Percentiles rank a stretch among this genome's conserved stretches.
phyloP scores from a whole-genome alignment of 2,329 filamentous ascomycete genomes.

The Scleromitrula shiraiana region DNA sequence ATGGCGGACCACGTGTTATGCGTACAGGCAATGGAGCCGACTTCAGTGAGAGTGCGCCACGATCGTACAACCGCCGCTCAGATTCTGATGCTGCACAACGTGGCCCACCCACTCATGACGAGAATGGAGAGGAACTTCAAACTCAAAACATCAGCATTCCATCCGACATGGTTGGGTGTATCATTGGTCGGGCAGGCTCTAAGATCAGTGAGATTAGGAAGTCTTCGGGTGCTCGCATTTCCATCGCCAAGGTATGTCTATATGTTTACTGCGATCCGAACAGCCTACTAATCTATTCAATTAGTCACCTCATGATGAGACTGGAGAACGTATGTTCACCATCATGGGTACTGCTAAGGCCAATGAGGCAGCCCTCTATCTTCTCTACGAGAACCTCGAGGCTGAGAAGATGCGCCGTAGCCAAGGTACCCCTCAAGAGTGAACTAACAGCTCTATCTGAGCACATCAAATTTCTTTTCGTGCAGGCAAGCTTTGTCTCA shows the following conservation, averaged over 20 bases:
- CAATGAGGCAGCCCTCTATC: slow-evolving; percentile 92
- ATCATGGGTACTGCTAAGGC: slow-evolving; percentile 92
- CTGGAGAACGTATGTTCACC: slow-evolving; percentile 98
- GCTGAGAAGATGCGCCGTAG: slow-evolving; percentile 98
- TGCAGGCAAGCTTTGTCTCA: slow-evolving; percentile 39
- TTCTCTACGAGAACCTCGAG: slow-evolving; percentile 97
- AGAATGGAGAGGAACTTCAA: slow-evolving; percentile 95
- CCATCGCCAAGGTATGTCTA: slow-evolving; percentile 67
- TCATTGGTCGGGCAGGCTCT: slow-evolving; percentile 88
- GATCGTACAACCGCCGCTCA: slow-evolving; percentile 69
- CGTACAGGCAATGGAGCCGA: slow-evolving; percentile 96
- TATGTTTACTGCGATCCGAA: slow-evolving; percentile 13
- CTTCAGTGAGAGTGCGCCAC: slow-evolving; percentile 75
- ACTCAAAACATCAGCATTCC: slow-evolving; percentile 99
- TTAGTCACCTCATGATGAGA: slow-evolving; percentile 81
- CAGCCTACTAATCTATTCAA: not conserved
- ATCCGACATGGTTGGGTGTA: slow-evolving; percentile 98
- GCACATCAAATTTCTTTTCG: slow-evolving; percentile 40
- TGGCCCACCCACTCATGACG: slow-evolving; percentile 79
- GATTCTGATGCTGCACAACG: slow-evolving; percentile 74
- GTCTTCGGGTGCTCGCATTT: slow-evolving; percentile 92
- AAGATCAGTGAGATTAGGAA: slow-evolving; percentile 99
- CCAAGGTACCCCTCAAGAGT: slow-evolving; percentile 47
- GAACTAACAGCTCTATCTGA: slow-evolving; percentile 13
- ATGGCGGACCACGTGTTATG: slow-evolving; percentile 64